These are phyloP conservation scores for Macrophomina phaseolina DNA, from an alignment of 2,329 filamentous ascomycete species.

Conservation along the genomic window DNA sequence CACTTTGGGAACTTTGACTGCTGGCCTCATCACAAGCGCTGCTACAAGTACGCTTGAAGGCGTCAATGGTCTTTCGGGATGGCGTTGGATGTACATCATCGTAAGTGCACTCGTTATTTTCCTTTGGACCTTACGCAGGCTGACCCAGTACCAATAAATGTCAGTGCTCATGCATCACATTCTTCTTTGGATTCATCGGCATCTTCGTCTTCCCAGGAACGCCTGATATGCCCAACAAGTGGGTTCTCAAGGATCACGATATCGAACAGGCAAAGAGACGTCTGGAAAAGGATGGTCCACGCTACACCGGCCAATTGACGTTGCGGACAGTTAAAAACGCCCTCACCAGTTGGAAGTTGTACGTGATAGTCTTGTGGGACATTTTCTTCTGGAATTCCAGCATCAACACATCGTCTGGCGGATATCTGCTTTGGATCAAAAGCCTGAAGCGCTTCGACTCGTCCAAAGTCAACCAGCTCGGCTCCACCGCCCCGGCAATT, in stretches of 20 bases:
- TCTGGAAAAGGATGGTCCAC: slow-evolving; percentile 53
- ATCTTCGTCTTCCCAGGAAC: slow-evolving; percentile 60
- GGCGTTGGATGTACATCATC: slow-evolving; percentile 46
- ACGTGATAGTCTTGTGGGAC: slow-evolving; percentile 57
- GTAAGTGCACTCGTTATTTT: neutral
- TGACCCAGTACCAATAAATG: too few species aligned
- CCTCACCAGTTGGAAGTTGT: slow-evolving; percentile 55
- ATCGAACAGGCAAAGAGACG: slow-evolving; percentile 53
- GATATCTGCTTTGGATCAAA: slow-evolving; percentile 65
- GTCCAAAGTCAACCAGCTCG: slow-evolving; percentile 58
- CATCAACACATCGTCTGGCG: slow-evolving; percentile 54
- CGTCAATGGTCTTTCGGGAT: slow-evolving; percentile 49
- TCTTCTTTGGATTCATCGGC: slow-evolving; percentile 59
- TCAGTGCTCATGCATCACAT: slow-evolving; percentile 52
- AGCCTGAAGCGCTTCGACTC: slow-evolving; percentile 56
- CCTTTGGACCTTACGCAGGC: too few species aligned
- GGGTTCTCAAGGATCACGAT: slow-evolving; percentile 55
- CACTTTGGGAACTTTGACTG: slow-evolving; percentile 59
- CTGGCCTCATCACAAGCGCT: slow-evolving; percentile 53
- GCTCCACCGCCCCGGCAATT: slow-evolving; percentile 58
- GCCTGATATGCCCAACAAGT: slow-evolving; percentile 55
- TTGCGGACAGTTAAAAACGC: slow-evolving; percentile 42
- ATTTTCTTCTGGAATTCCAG: slow-evolving; percentile 64
- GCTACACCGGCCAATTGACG: slow-evolving; percentile 38
- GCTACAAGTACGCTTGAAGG: slow-evolving; percentile 61